phyloP scores from a whole-genome alignment of 495 filamentous ascomycete species.

The Ascobolus immersus region DNA sequence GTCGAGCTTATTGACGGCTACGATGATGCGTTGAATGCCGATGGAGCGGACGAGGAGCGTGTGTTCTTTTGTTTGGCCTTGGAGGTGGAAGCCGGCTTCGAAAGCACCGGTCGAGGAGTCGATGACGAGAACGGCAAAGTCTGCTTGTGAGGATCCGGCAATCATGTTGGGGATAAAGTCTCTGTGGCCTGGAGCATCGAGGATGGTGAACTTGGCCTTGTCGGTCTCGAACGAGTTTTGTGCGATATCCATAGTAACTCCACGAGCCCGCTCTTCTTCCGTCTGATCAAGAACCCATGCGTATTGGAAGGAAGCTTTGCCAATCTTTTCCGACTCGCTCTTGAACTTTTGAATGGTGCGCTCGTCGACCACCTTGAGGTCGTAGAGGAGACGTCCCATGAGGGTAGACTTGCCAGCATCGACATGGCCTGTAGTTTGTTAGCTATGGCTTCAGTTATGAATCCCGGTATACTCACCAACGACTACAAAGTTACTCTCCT shows the following conservation, averaged over 20 bases:
- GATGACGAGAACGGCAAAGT: slow-evolving; percentile 86
- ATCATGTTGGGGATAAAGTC: slow-evolving; percentile 99
- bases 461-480: slow-evolving; percentile 37
- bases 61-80: slow-evolving; percentile 86
- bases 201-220: slow-evolving; percentile 65
- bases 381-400: slow-evolving; percentile 82
- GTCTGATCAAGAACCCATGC: slow-evolving; percentile 91
- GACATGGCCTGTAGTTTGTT: slow-evolving; percentile 44
- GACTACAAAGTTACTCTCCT: slow-evolving; percentile 78
- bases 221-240: slow-evolving; percentile 80
- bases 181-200: slow-evolving; percentile 80
- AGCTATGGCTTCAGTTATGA: slow-evolving; percentile 1
- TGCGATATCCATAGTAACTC: slow-evolving; percentile 95
- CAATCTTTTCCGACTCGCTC: slow-evolving; percentile 69
- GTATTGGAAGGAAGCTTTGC: slow-evolving; percentile 82
- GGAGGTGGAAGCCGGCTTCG: slow-evolving; percentile 70
- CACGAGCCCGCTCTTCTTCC: slow-evolving; percentile 52
- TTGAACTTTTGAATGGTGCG: slow-evolving; percentile 67
- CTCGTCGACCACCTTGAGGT: slow-evolving; percentile 65
- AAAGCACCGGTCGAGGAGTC: slow-evolving; percentile 73
- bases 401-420: slow-evolving; percentile 94
- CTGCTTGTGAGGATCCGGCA: slow-evolving; percentile 79
- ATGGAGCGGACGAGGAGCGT: slow-evolving; percentile 73
- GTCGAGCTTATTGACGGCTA: slow-evolving; percentile 91
- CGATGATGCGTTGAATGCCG: slow-evolving; percentile 64